Base-by-base conservation (phyloP, 2,329 filamentous ascomycete genomes). In the Beauveria sp. region DNA sequence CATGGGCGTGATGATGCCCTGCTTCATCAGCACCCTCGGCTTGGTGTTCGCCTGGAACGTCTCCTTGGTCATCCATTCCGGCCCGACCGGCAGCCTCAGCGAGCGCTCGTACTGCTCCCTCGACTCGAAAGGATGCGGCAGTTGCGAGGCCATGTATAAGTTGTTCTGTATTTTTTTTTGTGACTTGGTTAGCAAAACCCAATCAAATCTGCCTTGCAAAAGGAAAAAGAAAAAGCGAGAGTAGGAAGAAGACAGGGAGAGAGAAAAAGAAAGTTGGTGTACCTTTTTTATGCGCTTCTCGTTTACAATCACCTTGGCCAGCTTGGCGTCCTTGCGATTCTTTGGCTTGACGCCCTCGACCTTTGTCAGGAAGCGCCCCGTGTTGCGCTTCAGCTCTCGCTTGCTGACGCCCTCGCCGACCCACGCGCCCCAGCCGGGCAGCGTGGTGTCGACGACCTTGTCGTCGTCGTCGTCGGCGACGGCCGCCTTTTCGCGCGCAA, bases 1-100 rank as follows among this genome's bases (percentile, higher is more conserved):
- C 84, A 99, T 90, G 46, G 95, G 90, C 69, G 86, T 83, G 74
- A 99, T 92, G 67, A 96, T 82, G 52, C 95, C 95, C 77, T 93
- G 90, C 80, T 96, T 97, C 73, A 96, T 79, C 74, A 98, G 80
- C 66, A 98, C 84, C 69, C 91, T 86, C 63, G 95, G 95, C 83
- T 93, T 96, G 63, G 90, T 96, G 64, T 85, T 85, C 68, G 89
- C 86, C 79, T 98, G 93, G 82, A 95, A 95, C 16, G 89, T 91
- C 78, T 91, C 87, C 83, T 96, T 97, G n/a, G 93, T 98, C 67
- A 88, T 87, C 93, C 93, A 99, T 75, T 99, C 93, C 18, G 89
- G 91, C 1, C 95, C 95, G 64, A 98, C 85, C 1, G 95, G 95
- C 67, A 97, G 77, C 49, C 93, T 83, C 63, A 98, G 79, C 66